Conservation (phyloP, 2,329 filamentous ascomycete genomes). For the Fusarium abutilonis region DNA sequence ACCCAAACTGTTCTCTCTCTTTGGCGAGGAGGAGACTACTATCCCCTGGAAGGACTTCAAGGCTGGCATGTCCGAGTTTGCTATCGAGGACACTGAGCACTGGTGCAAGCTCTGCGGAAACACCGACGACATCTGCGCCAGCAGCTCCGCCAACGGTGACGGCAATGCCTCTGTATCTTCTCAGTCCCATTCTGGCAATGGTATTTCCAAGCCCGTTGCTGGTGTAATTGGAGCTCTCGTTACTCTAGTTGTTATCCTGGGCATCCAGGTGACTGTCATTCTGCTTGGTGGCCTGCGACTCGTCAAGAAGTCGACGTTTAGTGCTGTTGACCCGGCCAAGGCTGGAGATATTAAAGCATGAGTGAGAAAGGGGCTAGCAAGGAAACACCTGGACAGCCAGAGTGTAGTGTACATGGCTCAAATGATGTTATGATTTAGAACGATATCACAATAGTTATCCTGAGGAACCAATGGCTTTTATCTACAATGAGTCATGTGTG, state of each 20-base stretch:
- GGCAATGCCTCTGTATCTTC: slow-evolving; percentile 31
- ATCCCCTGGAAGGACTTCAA: slow-evolving; percentile 77
- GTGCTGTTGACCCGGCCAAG: slow-evolving; percentile 15
- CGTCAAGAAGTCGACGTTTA: slow-evolving; percentile 58
- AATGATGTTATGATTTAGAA: slow-evolving; percentile 12
- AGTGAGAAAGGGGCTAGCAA: not conserved
- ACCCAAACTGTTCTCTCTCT: slow-evolving; percentile 63
- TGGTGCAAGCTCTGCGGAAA: slow-evolving; percentile 85
- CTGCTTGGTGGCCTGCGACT: slow-evolving; percentile 57
- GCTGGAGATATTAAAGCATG: slow-evolving; percentile 39
- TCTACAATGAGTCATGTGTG: not conserved
- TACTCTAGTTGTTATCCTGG: slow-evolving; percentile 61
- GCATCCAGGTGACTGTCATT: slow-evolving; percentile 56
- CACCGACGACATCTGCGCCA: slow-evolving; percentile 71
- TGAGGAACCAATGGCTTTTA: not conserved
- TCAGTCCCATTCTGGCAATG: slow-evolving; percentile 46
- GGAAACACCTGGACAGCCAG: not conserved
- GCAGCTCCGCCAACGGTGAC: slow-evolving; percentile 35
- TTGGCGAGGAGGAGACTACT: slow-evolving; percentile 64
- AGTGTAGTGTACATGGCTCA: not conserved
- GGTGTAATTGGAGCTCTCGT: slow-evolving; percentile 83
- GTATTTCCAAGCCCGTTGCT: slow-evolving; percentile 75
- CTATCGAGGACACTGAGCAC: slow-evolving; percentile 68
- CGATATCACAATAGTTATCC: slow-evolving; percentile 6
- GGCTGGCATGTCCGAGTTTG: slow-evolving; percentile 69